Evolutionary conservation across 2,329 filamentous ascomycete species (phyloP).

Genomic region (Pseudopyricularia javanii): DNA sequence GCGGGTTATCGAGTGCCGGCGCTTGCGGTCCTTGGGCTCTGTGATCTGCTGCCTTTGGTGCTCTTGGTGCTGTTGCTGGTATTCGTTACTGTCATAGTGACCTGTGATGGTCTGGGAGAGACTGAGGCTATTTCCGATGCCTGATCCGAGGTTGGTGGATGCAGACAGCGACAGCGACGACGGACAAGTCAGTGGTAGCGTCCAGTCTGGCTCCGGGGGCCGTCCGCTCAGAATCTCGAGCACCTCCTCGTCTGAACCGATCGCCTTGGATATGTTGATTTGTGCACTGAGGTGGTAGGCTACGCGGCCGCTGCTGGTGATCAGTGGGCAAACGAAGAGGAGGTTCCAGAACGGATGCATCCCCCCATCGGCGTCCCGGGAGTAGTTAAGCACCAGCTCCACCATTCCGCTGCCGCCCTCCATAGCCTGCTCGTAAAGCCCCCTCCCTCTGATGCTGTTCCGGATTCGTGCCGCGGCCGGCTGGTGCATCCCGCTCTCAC

Average conservation of each 20-base stretch:
- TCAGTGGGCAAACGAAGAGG: conserved; percentile 38
- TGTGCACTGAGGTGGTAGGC: conserved; percentile 43
- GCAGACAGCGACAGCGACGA: not conserved
- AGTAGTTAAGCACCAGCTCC: conserved; percentile 33
- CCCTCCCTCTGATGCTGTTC: conserved; percentile 15
- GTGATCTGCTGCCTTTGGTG: not conserved
- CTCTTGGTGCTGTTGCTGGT: not conserved
- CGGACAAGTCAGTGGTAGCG: not conserved
- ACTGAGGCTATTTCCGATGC: not conserved
- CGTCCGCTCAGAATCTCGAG: conserved; percentile 26
- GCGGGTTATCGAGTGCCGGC: not conserved
- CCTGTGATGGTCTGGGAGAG: not conserved
- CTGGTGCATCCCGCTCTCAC: conserved; percentile 15
- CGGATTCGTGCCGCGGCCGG: conserved; percentile 23
- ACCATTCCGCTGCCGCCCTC: conserved; percentile 19
- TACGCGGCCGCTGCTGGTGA: conserved; percentile 31
- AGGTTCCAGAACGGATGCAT: conserved; percentile 41
- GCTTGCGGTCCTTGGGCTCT: not conserved
- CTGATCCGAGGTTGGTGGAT: not conserved
- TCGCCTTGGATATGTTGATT: conserved; percentile 42
- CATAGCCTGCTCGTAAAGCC: not conserved
- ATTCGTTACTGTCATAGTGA: not conserved
- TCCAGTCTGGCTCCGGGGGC: not conserved
- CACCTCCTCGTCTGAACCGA: conserved; percentile 37
- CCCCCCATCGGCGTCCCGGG: conserved; percentile 22